Evolutionary conservation across 139 green algal genomes (phyloP).

Genomic region (Coccomyxa sp.): DNA sequence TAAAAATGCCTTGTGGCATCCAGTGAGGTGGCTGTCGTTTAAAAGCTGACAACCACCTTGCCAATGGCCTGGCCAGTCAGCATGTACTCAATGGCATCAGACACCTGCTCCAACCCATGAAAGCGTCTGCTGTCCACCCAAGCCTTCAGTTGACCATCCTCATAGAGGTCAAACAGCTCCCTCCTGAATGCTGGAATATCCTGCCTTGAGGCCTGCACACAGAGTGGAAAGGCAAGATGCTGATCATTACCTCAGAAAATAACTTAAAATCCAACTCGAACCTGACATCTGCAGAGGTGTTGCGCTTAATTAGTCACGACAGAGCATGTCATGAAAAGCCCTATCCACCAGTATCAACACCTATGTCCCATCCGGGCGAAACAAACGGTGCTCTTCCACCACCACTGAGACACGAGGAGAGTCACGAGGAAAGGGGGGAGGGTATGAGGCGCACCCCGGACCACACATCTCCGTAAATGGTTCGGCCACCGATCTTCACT

Average conservation of each 20-base stretch:
- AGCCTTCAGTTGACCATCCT: conserved; percentile 28
- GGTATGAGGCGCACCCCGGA: conserved; percentile 26
- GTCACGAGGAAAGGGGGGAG: background rate
- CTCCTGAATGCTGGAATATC: background rate
- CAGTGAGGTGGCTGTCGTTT: no score
- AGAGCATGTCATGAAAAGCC: background rate
- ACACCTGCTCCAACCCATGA: conserved; percentile 18
- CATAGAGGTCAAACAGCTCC: conserved; percentile 35
- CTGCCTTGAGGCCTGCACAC: background rate
- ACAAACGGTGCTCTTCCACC: no score
- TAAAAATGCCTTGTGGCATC: no score
- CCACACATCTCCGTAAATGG: conserved; percentile 53
- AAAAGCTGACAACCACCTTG: conserved; percentile 30
- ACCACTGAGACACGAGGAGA: no score
- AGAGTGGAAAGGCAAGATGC: no score
- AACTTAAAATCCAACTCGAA: background rate
- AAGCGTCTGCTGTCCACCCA: conserved; percentile 31
- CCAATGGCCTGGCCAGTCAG: conserved; percentile 20
- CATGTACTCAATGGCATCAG: conserved; percentile 33
- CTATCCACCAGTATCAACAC: no score
- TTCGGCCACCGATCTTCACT: conserved; percentile 12
- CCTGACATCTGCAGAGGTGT: background rate
- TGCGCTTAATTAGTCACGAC: background rate
- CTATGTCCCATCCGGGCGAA: no score
- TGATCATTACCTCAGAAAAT: no score